phyloP scores from a whole-genome alignment of 2,329 filamentous ascomycete genomes.

The Ceratocystiopsis brevicomis region DNA sequence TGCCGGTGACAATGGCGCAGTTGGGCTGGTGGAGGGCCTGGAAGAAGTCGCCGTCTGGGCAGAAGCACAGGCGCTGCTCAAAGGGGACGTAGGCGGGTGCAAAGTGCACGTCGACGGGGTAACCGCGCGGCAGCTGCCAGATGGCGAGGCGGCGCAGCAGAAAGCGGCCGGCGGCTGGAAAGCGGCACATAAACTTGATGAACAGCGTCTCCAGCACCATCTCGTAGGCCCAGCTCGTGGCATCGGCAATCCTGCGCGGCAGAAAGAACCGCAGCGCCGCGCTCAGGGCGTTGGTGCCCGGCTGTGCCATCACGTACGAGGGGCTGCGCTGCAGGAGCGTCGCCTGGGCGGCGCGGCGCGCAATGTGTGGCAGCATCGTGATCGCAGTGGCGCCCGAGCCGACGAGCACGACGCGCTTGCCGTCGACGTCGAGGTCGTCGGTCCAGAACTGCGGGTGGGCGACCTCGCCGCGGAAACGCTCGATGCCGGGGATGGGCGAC shows the following conservation, averaged over 20 bases:
- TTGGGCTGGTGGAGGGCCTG: constrained; percentile 19
- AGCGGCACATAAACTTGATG: constrained; percentile 30
- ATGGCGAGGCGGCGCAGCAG: constrained; percentile 27
- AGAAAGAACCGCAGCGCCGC: constrained; percentile 22
- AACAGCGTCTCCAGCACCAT: constrained; percentile 28
- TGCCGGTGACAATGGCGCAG: constrained; percentile 24
- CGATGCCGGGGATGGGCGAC: constrained; percentile 43
- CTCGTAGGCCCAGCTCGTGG: constrained; percentile 29
- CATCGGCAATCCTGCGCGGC: constrained; percentile 26
- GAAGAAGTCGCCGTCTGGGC: constrained; percentile 36
- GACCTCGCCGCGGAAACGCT: constrained; percentile 35
- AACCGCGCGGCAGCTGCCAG: constrained; percentile 30
- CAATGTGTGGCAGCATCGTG: constrained; percentile 54
- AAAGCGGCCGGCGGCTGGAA: constrained; percentile 28
- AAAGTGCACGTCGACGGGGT: constrained; percentile 43
- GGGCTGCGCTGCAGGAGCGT: constrained; percentile 73
- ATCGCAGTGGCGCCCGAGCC: constrained; percentile 65
- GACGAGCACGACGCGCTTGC: constrained; percentile 52
- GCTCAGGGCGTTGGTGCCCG: constrained; percentile 21
- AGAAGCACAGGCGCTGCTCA: constrained; percentile 59
- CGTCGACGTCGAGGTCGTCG: constrained; percentile 41
- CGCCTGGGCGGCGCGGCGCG: constrained; percentile 42
- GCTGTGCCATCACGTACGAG: constrained; percentile 42
- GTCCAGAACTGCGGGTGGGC: constrained; percentile 42
- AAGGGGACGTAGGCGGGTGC: constrained; percentile 46